Base-by-base conservation (phyloP, 768 basidiomycete species). In the Kondoa subrosea region DNA sequence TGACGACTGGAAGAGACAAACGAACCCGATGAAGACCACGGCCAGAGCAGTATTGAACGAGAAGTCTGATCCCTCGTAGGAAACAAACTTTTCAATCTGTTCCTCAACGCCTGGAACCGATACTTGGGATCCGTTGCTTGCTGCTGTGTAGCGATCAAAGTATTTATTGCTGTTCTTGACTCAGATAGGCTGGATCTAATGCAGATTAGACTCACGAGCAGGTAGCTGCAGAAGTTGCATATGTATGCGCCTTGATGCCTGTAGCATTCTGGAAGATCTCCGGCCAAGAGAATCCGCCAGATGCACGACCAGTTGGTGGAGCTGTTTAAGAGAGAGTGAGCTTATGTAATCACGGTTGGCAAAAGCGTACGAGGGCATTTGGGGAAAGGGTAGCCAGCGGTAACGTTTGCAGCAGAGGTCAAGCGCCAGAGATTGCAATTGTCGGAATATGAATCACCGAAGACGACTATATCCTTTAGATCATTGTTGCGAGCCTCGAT, bases 381-480 rank as follows among this genome's bases (percentile, higher is more conserved):
- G 58, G 58, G 58, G 58, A 60, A 60, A 25, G 58, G 58, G 29
- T 60, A 60, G n/a, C 14, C 58, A 25, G n/a, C 58, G 14, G 4
- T 4, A 25, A 4, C 58, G n/a, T 4, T 25, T 12, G 58, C 14
- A 25, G 25, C 4, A 4, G 58, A 4, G 15, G 4, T 60, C 29
- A 60, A 30, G 15, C 58, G n/a, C 58, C 58, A 60, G 25, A 60
- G 58, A 12, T 60, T 12, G n/a, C 58, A 60, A 60, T 60, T 60
- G n/a, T 60, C 58, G 8, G 58, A 60, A 26, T 60, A 60, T 25
- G 58, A 60, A 30, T 60, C 58, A 25, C 58, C 65, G 59, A 56
- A 66, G 56, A 56, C 65, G 12, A 34, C 56, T 4, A 34, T 56
- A 66, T 57, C 40, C 16, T 56, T 27, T 15, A 56, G 21, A 50